Base-by-base conservation (phyloP, 2,329 filamentous ascomycete species). In the Fusarium humuli region DNA sequence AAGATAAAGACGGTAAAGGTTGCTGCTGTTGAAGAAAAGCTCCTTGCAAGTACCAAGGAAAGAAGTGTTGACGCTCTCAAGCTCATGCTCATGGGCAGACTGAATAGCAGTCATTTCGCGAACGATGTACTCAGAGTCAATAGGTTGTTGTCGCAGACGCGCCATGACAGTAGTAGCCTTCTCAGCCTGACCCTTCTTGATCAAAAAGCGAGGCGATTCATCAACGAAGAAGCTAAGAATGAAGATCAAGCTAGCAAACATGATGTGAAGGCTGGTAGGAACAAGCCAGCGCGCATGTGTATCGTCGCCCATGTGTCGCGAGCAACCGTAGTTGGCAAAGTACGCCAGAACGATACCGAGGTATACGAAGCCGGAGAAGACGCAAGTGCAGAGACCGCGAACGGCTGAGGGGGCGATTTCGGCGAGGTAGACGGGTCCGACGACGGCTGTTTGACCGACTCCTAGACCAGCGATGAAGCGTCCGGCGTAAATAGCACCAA, bases 381-480 rank as follows among this genome's bases (percentile, higher is more conserved):
- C 69, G 1, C 65, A 56, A 20, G 67, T 71, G 47, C 69, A 65
- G 22, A 71, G 57, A n/a, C 68, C 68, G 14, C 68, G 63, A 2
- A 71, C 56, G 9, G 67, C 61, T 13, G 65, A 52, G 1, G 68
- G 68, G 7, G 68, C 67, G n/a, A 71, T 71, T 37, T 71, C 67
- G 11, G 67, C 68, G 11, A 71, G 55, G 9, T 66, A 55, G 29
- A 71, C 69, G 11, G 68, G 68, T 2, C 67, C 68, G 0, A 71
- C 67, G 11, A 71, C 68, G 14, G 67, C 69, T 14, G 62, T 68
- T 22, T 70, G 62, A 3, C 68, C 68, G 5, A 71, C 58, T 23
- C 68, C 67, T 11, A 71, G 54, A 20, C 68, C 68, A 5, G 67
- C 67, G 13, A 71, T 53, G 25, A 71, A 65, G n/a, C 68, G 54